A percentile compares a stretch with the other conserved stretches of the same genome.
These are phyloP conservation scores for Isatis tinctoria DNA, from an alignment of 345 rosid species.

Conservation along the genomic window DNA sequence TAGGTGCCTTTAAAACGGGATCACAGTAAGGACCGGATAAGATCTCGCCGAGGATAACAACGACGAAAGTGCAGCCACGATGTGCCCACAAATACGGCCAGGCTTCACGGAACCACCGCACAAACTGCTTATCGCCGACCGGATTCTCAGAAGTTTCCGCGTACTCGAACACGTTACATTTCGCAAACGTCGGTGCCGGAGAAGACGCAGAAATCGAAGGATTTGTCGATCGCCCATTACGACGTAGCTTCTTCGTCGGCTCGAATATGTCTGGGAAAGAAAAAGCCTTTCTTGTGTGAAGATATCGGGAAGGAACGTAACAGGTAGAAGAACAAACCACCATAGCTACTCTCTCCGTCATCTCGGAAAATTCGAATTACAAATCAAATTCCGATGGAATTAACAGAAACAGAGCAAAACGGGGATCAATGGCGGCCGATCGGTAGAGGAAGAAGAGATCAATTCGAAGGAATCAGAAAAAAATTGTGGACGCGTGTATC, in stretches of 20 bases:
- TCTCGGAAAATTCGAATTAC: too few species aligned
- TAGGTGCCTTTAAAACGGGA: slow-evolving; percentile 64
- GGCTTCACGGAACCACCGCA: slow-evolving; percentile 89
- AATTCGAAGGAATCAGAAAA: not conserved
- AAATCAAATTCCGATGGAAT: not conserved
- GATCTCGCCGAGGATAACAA: slow-evolving; percentile 66
- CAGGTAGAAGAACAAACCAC: slow-evolving; percentile 5
- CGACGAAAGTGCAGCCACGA: slow-evolving; percentile 71
- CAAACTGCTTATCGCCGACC: slow-evolving; percentile 63
- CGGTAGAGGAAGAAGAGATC: slow-evolving; percentile 1
- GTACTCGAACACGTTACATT: slow-evolving; percentile 35
- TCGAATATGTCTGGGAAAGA: not conserved
- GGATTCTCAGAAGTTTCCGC: slow-evolving; percentile 32
- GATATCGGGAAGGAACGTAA: slow-evolving; percentile 2
- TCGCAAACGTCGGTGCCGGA: not conserved
- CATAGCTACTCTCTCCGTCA: slow-evolving; percentile 14
- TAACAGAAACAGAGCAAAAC: not conserved
- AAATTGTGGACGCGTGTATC: not conserved
- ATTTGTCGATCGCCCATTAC: not conserved
- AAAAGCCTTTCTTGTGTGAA: slow-evolving; percentile 2
- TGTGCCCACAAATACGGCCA: slow-evolving; percentile 93
- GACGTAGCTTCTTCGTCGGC: not conserved
- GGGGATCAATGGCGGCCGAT: slow-evolving; percentile 8
- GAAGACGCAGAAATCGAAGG: not conserved
- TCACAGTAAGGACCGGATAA: slow-evolving; percentile 53